phyloP scores from a whole-genome alignment of 768 basidiomycete genomes.

The Suillus subalutaceus region DNA sequence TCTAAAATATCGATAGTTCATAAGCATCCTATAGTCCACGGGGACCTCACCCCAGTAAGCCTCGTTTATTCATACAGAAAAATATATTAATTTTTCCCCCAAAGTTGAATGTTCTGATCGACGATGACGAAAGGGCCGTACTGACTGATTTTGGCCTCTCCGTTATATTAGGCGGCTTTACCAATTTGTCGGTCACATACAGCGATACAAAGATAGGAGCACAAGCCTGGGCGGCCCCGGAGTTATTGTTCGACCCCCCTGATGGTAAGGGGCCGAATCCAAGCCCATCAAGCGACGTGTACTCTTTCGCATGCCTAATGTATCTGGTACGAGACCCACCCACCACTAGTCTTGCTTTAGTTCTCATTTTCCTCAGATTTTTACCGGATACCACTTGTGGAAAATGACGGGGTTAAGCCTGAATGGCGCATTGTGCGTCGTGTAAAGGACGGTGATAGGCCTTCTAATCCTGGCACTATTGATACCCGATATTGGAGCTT shows the following conservation, averaged over 20 bases:
- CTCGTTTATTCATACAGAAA: too few relatives aligned
- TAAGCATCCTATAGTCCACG: constrained; percentile 7
- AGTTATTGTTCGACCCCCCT: background rate
- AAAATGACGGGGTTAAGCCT: background rate
- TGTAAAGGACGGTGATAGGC: background rate
- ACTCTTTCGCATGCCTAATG: constrained; percentile 7
- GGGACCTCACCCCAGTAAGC: constrained; percentile 12
- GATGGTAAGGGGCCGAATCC: background rate
- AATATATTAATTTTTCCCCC: too few relatives aligned
- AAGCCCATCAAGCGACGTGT: background rate
- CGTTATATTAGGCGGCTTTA: constrained; percentile 23
- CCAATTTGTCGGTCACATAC: background rate
- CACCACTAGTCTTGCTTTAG: background rate
- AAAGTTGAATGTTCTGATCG: too few relatives aligned
- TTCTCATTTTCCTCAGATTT: background rate
- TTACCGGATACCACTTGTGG: background rate
- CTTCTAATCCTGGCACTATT: background rate
- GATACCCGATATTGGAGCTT: background rate
- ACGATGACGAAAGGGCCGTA: constrained; percentile 39
- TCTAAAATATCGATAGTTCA: constrained; percentile 3
- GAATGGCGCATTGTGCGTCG: too few relatives aligned
- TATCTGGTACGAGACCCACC: background rate
- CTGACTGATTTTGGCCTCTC: constrained; percentile 51
- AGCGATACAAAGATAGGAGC: background rate
- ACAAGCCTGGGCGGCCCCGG: background rate